Evolutionary conservation across 2,329 filamentous ascomycete genomes (phyloP), one percentile per base, ranked within the genome.

Genomic region (Botrytis elliptica): DNA sequence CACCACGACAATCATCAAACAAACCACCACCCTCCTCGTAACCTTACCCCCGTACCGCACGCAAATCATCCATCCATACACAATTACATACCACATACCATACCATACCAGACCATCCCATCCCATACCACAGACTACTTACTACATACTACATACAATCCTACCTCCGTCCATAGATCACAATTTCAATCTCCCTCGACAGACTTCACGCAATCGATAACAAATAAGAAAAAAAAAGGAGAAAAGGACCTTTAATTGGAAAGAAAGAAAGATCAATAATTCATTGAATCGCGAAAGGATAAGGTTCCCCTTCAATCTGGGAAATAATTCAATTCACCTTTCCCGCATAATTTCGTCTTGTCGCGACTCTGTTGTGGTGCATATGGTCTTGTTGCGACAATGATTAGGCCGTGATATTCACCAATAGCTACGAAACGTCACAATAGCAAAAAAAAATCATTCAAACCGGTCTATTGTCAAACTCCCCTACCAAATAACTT

Each of bases 361-460:
- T 72, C 71, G 52, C 71, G 71, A 72, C 52, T 72, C 64, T 40
- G 25, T 57, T 64, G 52, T 69, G 38, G 62, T 73, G 72, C 73
- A 73, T 64, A 64, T 72, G 71, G 38, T 65, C 59, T 75, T 59
- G 71, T 75, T 77, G 77, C 77, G 77, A 79, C 78, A 74, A 79
- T 79, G 78, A 74, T 65, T 70, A 74, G 74, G 73, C 76, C 76
- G 74, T 79, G 76, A 79, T 71, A 73, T 65, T 44, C 68, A 74
- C 68, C 74, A 68, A 76, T 72, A 75, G 72, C 73, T 72, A 60
- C 60, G 7, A 66, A 72, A 49, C 42, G 71, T 66, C 62, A 70
- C 70, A 73, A 46, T 69, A 74, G 36, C 63, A 44, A 59, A 68
- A 46, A 46, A 46, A 55, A 55, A 29, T 55, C 9, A 57, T 57